Percentiles rank a stretch among this genome's conserved stretches.
Evolutionary conservation across 257 asterid genomes (phyloP).

Genomic region (Ligustrum vulgare): DNA sequence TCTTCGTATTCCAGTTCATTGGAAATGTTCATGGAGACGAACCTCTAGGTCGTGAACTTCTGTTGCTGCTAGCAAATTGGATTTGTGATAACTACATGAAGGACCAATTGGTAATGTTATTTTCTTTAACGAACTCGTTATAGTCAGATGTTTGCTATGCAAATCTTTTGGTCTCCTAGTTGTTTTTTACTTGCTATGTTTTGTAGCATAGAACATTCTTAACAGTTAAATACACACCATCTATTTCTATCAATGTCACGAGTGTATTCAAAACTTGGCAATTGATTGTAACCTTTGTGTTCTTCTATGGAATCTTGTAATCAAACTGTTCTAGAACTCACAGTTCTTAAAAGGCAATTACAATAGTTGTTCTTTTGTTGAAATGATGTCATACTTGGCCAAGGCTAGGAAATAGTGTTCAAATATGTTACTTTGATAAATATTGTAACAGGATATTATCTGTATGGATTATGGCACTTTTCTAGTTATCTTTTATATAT

Average conservation of each 20-base stretch:
- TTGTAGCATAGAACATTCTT: neutral
- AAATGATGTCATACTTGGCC: constrained; percentile 5
- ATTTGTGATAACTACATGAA: constrained; percentile 81
- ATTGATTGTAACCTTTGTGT: neutral
- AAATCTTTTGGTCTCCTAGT: neutral
- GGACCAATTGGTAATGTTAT: constrained; percentile 73
- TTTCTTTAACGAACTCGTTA: neutral
- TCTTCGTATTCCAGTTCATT: constrained; percentile 66
- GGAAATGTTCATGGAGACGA: constrained; percentile 99
- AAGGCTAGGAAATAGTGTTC: neutral
- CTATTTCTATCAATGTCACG: neutral
- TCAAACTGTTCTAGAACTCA: constrained; percentile 8
- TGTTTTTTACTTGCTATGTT: neutral
- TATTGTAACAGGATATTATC: neutral
- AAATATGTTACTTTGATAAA: constrained; percentile 5
- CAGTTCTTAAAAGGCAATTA: neutral
- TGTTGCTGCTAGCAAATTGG: constrained; percentile 84
- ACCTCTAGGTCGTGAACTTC: constrained; percentile 98
- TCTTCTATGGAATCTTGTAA: neutral
- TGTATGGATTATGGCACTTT: constrained; percentile 12
- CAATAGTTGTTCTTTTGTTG: neutral
- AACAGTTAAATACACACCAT: neutral
- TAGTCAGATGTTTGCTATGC: neutral
- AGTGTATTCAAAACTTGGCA: neutral
- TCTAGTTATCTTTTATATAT: neutral